Evolutionary conservation across 257 asterid genomes (phyloP).

Genomic region (Dorcoceras hygrometricum): DNA sequence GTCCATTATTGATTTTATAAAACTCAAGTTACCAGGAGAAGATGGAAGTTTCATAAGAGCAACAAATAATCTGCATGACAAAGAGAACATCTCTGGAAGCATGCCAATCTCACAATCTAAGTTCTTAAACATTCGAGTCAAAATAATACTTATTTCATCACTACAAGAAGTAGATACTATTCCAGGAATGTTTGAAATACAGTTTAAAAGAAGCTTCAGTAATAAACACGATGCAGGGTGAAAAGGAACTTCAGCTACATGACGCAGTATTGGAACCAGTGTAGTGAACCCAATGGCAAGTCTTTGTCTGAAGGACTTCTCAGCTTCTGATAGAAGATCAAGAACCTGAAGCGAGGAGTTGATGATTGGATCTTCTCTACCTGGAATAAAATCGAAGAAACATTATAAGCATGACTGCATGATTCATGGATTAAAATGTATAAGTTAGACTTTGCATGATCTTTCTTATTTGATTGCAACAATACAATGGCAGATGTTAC

Average conservation of each 20-base stretch:
- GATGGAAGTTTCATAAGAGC: conserved; percentile 69
- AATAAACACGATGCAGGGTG: conserved; percentile 69
- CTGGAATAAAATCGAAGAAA: conserved; percentile 41
- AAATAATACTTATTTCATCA: conserved; percentile 58
- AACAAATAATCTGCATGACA: conserved; percentile 69
- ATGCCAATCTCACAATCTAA: conserved; percentile 61
- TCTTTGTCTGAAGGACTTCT: conserved; percentile 63
- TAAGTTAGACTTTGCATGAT: neutral
- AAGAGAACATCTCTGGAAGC: conserved; percentile 73
- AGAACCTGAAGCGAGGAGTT: conserved; percentile 82
- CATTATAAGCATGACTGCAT: conserved; percentile 14
- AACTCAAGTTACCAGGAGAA: conserved; percentile 54
- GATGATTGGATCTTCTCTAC: conserved; percentile 67
- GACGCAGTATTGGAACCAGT: conserved; percentile 62
- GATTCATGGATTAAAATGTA: neutral
- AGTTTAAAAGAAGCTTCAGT: conserved; percentile 63
- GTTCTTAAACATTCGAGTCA: conserved; percentile 68
- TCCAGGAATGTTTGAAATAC: conserved; percentile 71
- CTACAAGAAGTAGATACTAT: conserved; percentile 52
- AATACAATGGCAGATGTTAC: neutral
- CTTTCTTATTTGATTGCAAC: conserved; percentile 1
- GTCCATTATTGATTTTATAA: conserved; percentile 51
- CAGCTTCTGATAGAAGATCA: conserved; percentile 69
- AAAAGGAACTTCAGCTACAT: conserved; percentile 79
- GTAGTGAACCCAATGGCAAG: conserved; percentile 84